These are phyloP conservation scores for Marchantia paleacea DNA, from an alignment of 225 moss, liverwort and hornwort species.

Conservation along the genomic window DNA sequence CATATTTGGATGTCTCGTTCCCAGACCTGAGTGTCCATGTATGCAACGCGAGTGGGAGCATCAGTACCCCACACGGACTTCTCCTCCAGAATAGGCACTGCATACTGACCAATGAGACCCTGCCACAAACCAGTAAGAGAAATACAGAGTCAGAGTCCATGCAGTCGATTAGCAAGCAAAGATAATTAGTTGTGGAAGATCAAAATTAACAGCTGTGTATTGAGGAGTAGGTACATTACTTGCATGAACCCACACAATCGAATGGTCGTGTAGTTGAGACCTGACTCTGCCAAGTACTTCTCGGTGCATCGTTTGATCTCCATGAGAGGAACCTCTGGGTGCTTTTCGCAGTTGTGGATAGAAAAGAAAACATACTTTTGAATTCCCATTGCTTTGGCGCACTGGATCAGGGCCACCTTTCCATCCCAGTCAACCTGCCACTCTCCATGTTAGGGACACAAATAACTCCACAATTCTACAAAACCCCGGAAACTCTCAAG, in stretches of 20 bases:
- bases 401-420: constrained; percentile 88
- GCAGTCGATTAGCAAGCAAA: background rate
- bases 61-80: constrained; percentile 94
- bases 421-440: constrained; percentile 91
- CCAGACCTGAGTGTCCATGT: constrained; percentile 87
- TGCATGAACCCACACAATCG: constrained; percentile 95
- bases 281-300: constrained; percentile 74
- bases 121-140: constrained; percentile 18
- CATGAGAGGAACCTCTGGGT: constrained; percentile 88
- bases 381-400: constrained; percentile 94
- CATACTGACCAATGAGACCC: constrained; percentile 89
- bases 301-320: constrained; percentile 94
- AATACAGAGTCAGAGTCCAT: background rate
- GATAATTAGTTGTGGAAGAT: background rate
- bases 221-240: constrained; percentile 30
- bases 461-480: background rate
- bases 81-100: constrained; percentile 83
- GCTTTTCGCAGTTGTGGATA: constrained; percentile 87
- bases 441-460: background rate
- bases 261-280: constrained; percentile 74
- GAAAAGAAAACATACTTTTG: constrained; percentile 85
- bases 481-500: too few species aligned
- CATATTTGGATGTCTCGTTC: background rate
- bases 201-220: background rate
- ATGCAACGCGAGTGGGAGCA: constrained; percentile 85